Base-by-base conservation (phyloP, 2,329 filamentous ascomycete species). In the Fusarium sulawesiense region DNA sequence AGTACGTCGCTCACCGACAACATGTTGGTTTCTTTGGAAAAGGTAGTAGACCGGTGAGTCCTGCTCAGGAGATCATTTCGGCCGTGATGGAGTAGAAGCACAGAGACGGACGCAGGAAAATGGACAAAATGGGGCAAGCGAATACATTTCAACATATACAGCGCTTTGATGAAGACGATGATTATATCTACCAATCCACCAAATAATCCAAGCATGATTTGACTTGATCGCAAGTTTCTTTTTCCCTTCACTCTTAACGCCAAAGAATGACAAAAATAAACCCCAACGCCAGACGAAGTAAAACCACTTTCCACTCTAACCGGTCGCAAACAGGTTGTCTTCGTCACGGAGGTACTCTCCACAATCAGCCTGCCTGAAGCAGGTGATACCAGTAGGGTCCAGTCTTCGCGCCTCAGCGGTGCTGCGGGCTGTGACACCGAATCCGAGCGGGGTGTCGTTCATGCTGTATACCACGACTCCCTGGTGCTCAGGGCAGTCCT, bases 331-430 rank as follows among this genome's bases (percentile, higher is more conserved):
- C 57, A 91, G 78, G 59, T 87, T 89, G 77, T 90, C 88, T 79
- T 91, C 89, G 75, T 98, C 95, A 78, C 96, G 89, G 77, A 99
- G 84, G 78, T 97, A 99, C 83, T 98, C 95, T 75, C 96, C 96
- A 73, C 93, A 92, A 83, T 99, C 96, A 1, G 93, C 93, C 83
- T 99, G 96, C 71, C 95, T 87, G 82, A 98, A 98, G 58, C 92
- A 91, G 12, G 93, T 91, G 66, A 98, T 91, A 13, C 91, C 93
- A 0, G 96, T 99, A 1, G 96, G 96, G 70, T 98, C 96, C 74
- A 98, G 80, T 72, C 93, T 87, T 76, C 93, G 87, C 27, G 92
- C 90, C 80, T 98, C 94, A 20, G 91, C 89, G 7, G 93, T 97
- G 68, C 91, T 93, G 78, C 93, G 87, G n/a, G 94, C 93, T 42